Percentiles rank a stretch among this genome's conserved stretches.
Evolutionary conservation across 2,329 filamentous ascomycete genomes (phyloP).

Genomic region (Nigrograna mackinnonii): DNA sequence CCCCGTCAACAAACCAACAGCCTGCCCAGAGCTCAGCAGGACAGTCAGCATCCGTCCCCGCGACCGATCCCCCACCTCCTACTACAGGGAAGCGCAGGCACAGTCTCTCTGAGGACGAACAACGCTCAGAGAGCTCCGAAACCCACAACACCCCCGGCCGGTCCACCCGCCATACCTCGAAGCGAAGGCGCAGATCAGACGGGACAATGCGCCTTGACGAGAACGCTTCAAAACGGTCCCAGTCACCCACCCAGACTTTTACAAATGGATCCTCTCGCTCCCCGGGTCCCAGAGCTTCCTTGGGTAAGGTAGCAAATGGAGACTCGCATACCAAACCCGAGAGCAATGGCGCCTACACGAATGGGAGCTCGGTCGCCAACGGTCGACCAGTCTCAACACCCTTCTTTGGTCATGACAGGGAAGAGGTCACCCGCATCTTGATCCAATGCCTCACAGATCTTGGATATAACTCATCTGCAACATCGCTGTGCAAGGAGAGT

Average conservation of each 20-base stretch:
- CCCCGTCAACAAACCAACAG: slow-evolving; percentile 28
- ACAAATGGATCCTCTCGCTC: slow-evolving; percentile 45
- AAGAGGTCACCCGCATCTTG: slow-evolving; percentile 89
- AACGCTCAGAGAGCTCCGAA: slow-evolving; percentile 18
- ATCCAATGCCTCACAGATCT: slow-evolving; percentile 90
- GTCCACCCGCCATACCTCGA: slow-evolving; percentile 39
- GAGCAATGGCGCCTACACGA: slow-evolving; percentile 48
- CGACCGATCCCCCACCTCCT: slow-evolving; percentile 16
- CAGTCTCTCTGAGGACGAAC: slow-evolving; percentile 34
- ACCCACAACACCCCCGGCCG: slow-evolving; percentile 26
- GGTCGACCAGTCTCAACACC: slow-evolving; percentile 39
- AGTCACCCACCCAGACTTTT: slow-evolving; percentile 39
- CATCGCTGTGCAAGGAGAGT: slow-evolving; percentile 76
- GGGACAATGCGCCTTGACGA: slow-evolving; percentile 48
- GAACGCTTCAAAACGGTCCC: slow-evolving; percentile 44
- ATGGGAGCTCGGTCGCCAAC: slow-evolving; percentile 40
- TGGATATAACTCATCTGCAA: slow-evolving; percentile 80
- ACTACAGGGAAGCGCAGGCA: slow-evolving; percentile 35
- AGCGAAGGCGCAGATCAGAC: slow-evolving; percentile 47
- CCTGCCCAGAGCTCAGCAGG: not conserved
- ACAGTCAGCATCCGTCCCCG: slow-evolving; percentile 15
- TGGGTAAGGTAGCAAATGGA: slow-evolving; percentile 45
- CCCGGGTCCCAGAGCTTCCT: slow-evolving; percentile 31
- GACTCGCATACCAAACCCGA: slow-evolving; percentile 41
- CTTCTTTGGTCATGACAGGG: slow-evolving; percentile 86